These are phyloP conservation scores for Colletotrichum tabaci DNA, from an alignment of 2,329 filamentous ascomycete species.

Conservation along the genomic window DNA sequence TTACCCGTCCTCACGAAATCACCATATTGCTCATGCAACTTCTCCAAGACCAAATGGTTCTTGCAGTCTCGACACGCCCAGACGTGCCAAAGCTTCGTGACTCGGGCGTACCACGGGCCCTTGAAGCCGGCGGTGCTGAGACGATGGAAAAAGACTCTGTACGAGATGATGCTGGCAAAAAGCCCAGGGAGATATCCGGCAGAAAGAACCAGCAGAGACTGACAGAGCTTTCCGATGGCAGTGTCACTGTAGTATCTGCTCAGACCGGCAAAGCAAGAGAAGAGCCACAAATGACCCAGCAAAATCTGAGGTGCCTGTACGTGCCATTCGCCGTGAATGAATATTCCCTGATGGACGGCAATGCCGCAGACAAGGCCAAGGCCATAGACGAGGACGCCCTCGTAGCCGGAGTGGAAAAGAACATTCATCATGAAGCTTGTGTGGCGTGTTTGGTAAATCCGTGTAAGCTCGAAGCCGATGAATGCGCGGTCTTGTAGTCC, in stretches of 20 bases:
- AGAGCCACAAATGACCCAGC: constrained; percentile 36
- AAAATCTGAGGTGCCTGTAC: constrained; percentile 44
- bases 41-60: constrained; percentile 45
- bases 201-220: constrained; percentile 24
- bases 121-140: constrained; percentile 52
- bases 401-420: constrained; percentile 4
- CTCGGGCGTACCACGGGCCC: constrained; percentile 53
- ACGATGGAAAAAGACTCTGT: constrained; percentile 58
- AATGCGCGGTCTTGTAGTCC: constrained; percentile 12
- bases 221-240: constrained; percentile 21
- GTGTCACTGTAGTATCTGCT: constrained; percentile 30
- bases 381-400: constrained; percentile 15
- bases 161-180: constrained; percentile 53
- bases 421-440: constrained; percentile 27
- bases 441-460: constrained; percentile 12
- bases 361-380: constrained; percentile 37
- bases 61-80: constrained; percentile 45
- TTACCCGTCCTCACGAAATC: constrained; percentile 48
- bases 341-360: constrained; percentile 41
- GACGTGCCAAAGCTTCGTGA: constrained; percentile 56
- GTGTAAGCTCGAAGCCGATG: not conserved
- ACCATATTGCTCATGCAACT: constrained; percentile 45
- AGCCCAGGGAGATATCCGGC: constrained; percentile 41
- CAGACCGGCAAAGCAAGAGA: constrained; percentile 28
- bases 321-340: constrained; percentile 48